A percentile compares a stretch with the other conserved stretches of the same genome.
Conservation (phyloP, 352 stramenopile species). For the Hyaloperonospora arabidopsidis region DNA sequence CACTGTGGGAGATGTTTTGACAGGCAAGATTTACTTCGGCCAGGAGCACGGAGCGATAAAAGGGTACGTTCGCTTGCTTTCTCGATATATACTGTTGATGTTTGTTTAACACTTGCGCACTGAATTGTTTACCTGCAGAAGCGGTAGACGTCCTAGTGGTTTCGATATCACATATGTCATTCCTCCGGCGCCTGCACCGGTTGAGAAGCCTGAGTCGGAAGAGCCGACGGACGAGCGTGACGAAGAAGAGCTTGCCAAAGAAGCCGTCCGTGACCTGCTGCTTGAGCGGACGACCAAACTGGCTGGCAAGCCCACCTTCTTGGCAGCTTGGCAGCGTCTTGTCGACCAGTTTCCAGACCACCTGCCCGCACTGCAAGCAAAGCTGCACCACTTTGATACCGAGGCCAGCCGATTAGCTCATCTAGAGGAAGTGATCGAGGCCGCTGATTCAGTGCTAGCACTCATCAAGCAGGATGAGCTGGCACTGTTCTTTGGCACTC, state of each 20-base stretch:
- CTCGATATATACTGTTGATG: background rate
- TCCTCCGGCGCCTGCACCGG: conserved; percentile 38
- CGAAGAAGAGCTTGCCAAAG: conserved; percentile 55
- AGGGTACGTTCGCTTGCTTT: conserved; percentile 25
- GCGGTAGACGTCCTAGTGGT: conserved; percentile 48
- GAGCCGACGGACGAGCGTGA: conserved; percentile 61
- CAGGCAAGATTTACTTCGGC: conserved; percentile 63
- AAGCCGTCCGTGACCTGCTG: conserved; percentile 69
- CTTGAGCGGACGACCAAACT: conserved; percentile 62
- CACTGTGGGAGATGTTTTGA: conserved; percentile 53
- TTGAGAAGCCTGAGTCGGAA: conserved; percentile 58
- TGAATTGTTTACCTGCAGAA: conserved; percentile 19
- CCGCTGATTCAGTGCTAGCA: conserved; percentile 46
- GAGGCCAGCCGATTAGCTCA: conserved; percentile 41
- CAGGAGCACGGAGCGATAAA: conserved; percentile 62
- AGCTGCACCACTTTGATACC: conserved; percentile 67
- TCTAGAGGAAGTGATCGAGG: conserved; percentile 43
- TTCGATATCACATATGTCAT: conserved; percentile 76
- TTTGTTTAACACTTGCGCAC: background rate
- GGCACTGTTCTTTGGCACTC: conserved; percentile 68
- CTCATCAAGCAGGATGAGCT: conserved; percentile 61
- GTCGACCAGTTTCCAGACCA: conserved; percentile 47
- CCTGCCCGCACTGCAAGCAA: conserved; percentile 51
- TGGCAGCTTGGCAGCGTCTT: conserved; percentile 42
- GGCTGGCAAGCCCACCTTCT: conserved; percentile 56